Evolutionary conservation across 768 basidiomycete species (phyloP).

Genomic region (Leucocoprinus sp.): DNA sequence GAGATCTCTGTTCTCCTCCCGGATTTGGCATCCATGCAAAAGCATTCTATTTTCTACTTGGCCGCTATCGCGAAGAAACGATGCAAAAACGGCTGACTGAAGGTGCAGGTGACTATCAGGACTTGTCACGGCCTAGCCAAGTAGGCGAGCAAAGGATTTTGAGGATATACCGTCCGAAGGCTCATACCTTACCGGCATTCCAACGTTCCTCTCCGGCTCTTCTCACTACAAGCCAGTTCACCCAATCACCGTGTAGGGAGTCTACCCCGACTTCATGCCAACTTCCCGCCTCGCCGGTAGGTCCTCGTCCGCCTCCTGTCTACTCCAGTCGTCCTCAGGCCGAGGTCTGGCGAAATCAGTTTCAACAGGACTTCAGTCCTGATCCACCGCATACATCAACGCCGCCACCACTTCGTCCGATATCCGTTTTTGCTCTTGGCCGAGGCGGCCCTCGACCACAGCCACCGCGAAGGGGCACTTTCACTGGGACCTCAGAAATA

Average conservation of each 20-base stretch:
- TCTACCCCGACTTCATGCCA: constrained; percentile 14
- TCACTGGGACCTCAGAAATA: not conserved
- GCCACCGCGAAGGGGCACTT: constrained; percentile 28
- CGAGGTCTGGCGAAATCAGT: constrained; percentile 19
- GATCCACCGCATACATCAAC: constrained; percentile 9
- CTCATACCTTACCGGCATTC: constrained; percentile 14
- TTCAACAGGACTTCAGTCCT: constrained; percentile 4
- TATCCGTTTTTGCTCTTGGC: constrained; percentile 17
- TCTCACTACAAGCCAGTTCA: not conserved
- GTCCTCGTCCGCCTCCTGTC: constrained; percentile 14
- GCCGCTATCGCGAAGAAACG: constrained; percentile 61
- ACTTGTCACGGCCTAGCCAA: constrained; percentile 14
- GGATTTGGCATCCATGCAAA: constrained; percentile 73
- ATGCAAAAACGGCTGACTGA: constrained; percentile 19
- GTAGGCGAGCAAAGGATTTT: constrained; percentile 23
- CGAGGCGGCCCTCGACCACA: constrained; percentile 23
- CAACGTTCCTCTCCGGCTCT: constrained; percentile 13
- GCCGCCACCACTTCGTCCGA: constrained; percentile 15
- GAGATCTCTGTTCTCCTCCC: constrained; percentile 61
- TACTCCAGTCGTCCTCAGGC: constrained; percentile 14
- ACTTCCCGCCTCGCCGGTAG: constrained; percentile 11
- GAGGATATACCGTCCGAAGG: constrained; percentile 15
- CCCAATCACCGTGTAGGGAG: not conserved
- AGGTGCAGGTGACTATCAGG: constrained; percentile 40
- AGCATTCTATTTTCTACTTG: constrained; percentile 81